phyloP scores from a whole-genome alignment of 352 stramenopile species.

The Phytophthora podocarpi region DNA sequence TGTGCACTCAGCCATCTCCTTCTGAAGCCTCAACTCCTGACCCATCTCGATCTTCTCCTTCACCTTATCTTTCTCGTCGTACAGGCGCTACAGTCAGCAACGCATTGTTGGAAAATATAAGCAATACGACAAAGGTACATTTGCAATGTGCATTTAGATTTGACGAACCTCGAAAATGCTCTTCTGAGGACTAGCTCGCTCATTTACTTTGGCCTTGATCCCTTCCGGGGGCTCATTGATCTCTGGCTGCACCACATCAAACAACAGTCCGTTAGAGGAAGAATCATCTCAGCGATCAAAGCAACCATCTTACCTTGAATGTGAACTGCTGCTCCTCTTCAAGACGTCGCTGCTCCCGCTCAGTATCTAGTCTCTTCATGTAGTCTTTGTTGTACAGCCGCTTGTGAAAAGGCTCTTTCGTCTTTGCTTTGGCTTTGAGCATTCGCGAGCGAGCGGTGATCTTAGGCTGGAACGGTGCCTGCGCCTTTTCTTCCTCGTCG shows the following conservation, averaged over 20 bases:
- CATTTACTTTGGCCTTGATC: conserved; percentile 66
- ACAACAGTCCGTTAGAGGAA: conserved; percentile 14
- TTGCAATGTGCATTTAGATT: conserved; percentile 24
- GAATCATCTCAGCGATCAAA: background rate
- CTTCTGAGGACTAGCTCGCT: conserved; percentile 60
- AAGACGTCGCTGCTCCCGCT: conserved; percentile 75
- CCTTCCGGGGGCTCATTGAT: conserved; percentile 58
- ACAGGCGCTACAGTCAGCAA: conserved; percentile 58
- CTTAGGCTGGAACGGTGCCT: conserved; percentile 71
- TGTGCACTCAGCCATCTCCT: conserved; percentile 82
- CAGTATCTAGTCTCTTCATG: conserved; percentile 60
- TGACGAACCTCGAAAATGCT: conserved; percentile 82
- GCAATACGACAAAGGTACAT: conserved; percentile 11
- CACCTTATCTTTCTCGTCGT: conserved; percentile 79
- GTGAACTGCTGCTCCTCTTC: conserved; percentile 73
- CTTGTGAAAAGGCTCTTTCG: conserved; percentile 75
- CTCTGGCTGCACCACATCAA: conserved; percentile 46
- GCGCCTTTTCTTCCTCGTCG: conserved; percentile 62
- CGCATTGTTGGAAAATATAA: conserved; percentile 12
- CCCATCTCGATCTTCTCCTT: conserved; percentile 81
- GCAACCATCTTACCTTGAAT: conserved; percentile 63
- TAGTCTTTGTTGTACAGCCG: conserved; percentile 83
- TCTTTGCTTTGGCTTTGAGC: conserved; percentile 27
- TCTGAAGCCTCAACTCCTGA: conserved; percentile 69
- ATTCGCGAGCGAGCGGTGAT: conserved; percentile 35